Base-by-base conservation (phyloP, 192 early-diverging fungal species). In the Backusella tarrabulga region DNA sequence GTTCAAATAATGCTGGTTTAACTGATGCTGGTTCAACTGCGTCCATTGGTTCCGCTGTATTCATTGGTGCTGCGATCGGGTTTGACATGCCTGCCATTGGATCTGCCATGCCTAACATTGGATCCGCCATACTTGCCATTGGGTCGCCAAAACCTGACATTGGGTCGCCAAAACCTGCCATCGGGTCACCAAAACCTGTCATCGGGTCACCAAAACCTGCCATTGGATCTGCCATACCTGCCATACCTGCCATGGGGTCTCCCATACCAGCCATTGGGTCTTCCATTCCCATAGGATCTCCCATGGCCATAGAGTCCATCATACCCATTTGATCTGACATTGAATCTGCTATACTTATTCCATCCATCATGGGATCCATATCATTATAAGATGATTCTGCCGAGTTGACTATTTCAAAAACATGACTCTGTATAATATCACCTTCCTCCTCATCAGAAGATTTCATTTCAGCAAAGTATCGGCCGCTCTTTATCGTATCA, bases 361-460 rank as follows among this genome's bases (percentile, higher is more conserved):
- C 46, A 6, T 50, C 46, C 56, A 63, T 63, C 56, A 63, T 63
- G 11, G 56, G 56, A 14, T 63, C 23, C 56, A 63, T 63, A 12
- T 63, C 11, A 12, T 63, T 5, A 29, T 29, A 19, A 50, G 15
- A 63, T 26, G 9, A 0, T 63, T 63, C 56, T 56, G 23, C 26
- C 12, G 56, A 63, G 4, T 63, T 63, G 56, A 63, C 68, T 23
- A 70, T 38, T 70, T 70, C 68, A 70, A 70, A 70, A 19, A 70
- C 11, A 35, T 41, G 38, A 14, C 68, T 70, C 21, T 38, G 34
- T 35, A n/a, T 38, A 44, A 50, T 44, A 72, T 72, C 71, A 50
- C 42, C 71, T 34, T 63, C 56, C 0, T 63, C 56, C 1, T 72
- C 71, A 5, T 44, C 44, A 17, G 26, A 26, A 44, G 71, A 72